phyloP scores from a whole-genome alignment of 2,329 filamentous ascomycete genomes.

The Zymoseptoria crescenta region DNA sequence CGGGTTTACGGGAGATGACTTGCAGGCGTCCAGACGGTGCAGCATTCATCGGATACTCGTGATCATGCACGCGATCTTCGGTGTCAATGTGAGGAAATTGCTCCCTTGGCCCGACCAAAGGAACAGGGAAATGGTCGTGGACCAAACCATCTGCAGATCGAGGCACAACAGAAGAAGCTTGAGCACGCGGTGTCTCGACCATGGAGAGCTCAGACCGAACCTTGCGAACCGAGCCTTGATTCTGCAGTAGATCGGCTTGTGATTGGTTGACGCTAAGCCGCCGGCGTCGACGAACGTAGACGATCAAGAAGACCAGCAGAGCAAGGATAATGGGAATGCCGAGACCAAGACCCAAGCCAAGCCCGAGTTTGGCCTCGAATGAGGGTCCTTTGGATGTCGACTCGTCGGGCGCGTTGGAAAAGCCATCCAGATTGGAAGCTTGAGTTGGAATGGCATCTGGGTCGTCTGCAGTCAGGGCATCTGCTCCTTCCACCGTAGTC shows the following conservation, averaged over 20 bases:
- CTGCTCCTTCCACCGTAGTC: neutral
- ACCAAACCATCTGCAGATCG: neutral
- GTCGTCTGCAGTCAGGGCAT: neutral
- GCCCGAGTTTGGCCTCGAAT: neutral
- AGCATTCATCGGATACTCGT: neutral
- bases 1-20: neutral
- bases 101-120: neutral
- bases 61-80: neutral
- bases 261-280: neutral
- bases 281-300: neutral
- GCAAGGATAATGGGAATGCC: neutral
- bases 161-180: neutral
- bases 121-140: neutral
- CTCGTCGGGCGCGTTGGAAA: no score
- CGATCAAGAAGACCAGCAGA: neutral
- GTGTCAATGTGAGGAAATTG: neutral
- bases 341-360: neutral
- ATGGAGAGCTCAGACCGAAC: neutral
- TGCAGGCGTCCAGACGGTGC: no score
- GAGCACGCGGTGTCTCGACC: neutral
- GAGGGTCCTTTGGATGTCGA: neutral
- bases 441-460: neutral
- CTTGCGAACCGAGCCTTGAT: neutral
- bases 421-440: neutral
- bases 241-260: neutral